These are phyloP conservation scores for Thoreauomyces humboldtii DNA, from an alignment of 192 early-diverging fungal genomes.

Conservation along the genomic window DNA sequence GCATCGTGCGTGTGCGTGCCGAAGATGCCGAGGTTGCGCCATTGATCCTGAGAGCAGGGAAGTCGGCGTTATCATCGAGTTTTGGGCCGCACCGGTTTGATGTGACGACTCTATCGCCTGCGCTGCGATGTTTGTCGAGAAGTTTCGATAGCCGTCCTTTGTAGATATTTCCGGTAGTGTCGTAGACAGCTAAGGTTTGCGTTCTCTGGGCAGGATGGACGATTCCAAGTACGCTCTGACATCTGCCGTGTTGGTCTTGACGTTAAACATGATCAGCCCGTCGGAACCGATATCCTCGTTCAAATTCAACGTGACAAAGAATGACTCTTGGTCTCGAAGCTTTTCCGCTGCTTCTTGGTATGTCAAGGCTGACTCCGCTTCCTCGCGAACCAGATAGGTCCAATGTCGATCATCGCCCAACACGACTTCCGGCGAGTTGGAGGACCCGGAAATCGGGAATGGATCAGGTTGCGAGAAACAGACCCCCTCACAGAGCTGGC, in stretches of 20 bases:
- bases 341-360: neutral
- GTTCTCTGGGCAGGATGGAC: neutral
- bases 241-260: neutral
- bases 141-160: neutral
- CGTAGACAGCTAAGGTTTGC: neutral
- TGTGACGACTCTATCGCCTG: neutral
- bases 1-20: neutral
- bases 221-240: neutral
- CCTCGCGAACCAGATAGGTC: neutral
- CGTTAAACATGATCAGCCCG: neutral
- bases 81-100: neutral
- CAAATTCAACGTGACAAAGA: neutral
- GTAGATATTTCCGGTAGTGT: neutral
- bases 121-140: neutral
- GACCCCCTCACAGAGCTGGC: neutral
- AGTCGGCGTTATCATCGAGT: neutral
- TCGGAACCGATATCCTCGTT: neutral
- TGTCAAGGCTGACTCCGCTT: neutral
- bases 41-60: neutral
- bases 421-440: neutral
- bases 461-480: neutral
- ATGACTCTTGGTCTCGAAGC: neutral
- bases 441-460: neutral
- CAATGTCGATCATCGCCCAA: neutral
- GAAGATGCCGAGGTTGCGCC: neutral